Base-by-base conservation (phyloP, 164 flowering plant species). In the Annona squamosa region DNA sequence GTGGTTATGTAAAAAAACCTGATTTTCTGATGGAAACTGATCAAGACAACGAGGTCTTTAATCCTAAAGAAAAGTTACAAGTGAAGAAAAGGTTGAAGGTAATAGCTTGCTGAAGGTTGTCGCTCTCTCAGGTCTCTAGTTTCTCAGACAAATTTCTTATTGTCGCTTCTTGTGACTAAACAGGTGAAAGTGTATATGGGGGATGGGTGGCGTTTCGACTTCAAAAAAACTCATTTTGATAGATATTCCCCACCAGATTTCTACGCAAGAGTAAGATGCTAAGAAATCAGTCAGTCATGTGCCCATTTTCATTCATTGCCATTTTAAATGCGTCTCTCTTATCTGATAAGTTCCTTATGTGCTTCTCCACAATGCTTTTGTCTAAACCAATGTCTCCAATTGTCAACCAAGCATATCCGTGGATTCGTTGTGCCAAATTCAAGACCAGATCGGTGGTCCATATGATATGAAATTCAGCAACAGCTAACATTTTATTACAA, bases 1-100 rank as follows among this genome's bases (percentile, higher is more conserved):
- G 86, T 72, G 90, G 90, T 2, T 85, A 85, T 77, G 84, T 87
- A 59, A 87, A 84, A 71, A 87, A 87, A 74, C 90, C 90, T 3
- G 84, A 83, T 47, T 72, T 85, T 75, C 69, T 85, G 13, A 71
- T 84, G 42, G 67, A 74, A 18, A 61, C 0, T 70, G 84, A 74
- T 48, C 78, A 84, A 12, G 9, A 77, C 71, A 68, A 73, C 63
- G 78, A 79, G 47, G 82, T 79, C 45, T 86, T 81, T 75, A 81
- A 87, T 75, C 88, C 86, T 9, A 78, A 65, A 47, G 68, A 4
- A 46, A 59, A 2, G 3, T 76, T 79, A 41, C 79, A 75, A 3
- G 85, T 83, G 67, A 81, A 82, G 82, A 81, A 72, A 64, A 84
- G 77, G 6, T 74, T 85, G 67, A 85, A 83, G 84, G 88, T 84